Percentiles rank a stretch among this genome's conserved stretches.
Conservation (phyloP, 1,284 basidiomycete genomes). For the Apiotrichum akiyoshidainum region DNA sequence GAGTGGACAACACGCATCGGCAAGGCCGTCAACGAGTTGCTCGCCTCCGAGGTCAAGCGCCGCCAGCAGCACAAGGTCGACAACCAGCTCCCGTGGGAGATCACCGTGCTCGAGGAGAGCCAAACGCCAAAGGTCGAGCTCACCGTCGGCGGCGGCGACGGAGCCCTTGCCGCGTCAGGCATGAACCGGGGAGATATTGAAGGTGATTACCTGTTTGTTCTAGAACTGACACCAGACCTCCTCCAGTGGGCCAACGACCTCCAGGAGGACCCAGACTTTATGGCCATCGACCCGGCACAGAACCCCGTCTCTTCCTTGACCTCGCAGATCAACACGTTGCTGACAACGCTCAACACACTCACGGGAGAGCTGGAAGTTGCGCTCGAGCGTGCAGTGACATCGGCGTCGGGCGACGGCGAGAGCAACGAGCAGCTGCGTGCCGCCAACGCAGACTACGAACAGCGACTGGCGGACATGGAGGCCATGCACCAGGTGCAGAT, state of each 20-base stretch:
- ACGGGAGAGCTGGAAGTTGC: slow-evolving; percentile 74
- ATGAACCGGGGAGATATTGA: slow-evolving; percentile 70
- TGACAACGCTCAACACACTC: slow-evolving; percentile 70
- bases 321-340: slow-evolving; percentile 61
- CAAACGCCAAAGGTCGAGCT: slow-evolving; percentile 66
- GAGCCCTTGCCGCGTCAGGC: slow-evolving; percentile 39
- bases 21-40: slow-evolving; percentile 72
- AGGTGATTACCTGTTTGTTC: slow-evolving; percentile 53
- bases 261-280: slow-evolving; percentile 35
- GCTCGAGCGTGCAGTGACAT: slow-evolving; percentile 61
- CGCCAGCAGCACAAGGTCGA: slow-evolving; percentile 74
- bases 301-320: slow-evolving; percentile 63
- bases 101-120: slow-evolving; percentile 42
- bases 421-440: slow-evolving; percentile 10
- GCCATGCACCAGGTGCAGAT: slow-evolving; percentile 55
- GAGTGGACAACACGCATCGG: slow-evolving; percentile 71
- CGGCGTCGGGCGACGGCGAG: not conserved
- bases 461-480: slow-evolving; percentile 28
- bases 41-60: slow-evolving; percentile 68
- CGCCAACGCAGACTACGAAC: slow-evolving; percentile 26
- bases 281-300: slow-evolving; percentile 26
- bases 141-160: slow-evolving; percentile 58
- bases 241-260: slow-evolving; percentile 63
- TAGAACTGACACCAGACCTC: slow-evolving; percentile 48
- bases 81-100: slow-evolving; percentile 73